Percentiles rank a stretch among this genome's conserved stretches.
These are phyloP conservation scores for Heliosperma pusillum DNA, from an alignment of 148 eudicot genomes.

Conservation along the genomic window DNA sequence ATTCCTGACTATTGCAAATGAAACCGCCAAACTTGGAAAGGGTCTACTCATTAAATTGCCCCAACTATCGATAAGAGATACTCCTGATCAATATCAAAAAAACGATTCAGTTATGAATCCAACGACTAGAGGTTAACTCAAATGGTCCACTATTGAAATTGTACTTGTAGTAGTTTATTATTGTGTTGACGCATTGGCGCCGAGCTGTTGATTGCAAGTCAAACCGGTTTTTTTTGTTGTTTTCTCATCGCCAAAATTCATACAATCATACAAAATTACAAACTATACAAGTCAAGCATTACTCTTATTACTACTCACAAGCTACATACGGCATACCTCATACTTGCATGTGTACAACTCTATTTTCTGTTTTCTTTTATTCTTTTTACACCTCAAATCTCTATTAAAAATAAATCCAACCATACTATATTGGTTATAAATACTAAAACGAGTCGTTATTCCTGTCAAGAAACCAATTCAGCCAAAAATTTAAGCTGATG, in stretches of 20 bases:
- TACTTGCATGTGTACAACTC: background rate
- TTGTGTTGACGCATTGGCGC: slow-evolving; percentile 14
- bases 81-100: too few relatives aligned
- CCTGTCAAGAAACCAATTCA: too few relatives aligned
- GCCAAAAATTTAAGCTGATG: too few relatives aligned
- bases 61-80: too few relatives aligned
- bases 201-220: slow-evolving; percentile 11
- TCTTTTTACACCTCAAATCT: background rate
- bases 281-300: too few relatives aligned
- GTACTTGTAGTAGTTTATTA: background rate
- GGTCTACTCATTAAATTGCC: too few relatives aligned
- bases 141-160: slow-evolving; percentile 14
- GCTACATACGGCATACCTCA: too few relatives aligned
- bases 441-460: too few relatives aligned
- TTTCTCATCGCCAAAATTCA: background rate
- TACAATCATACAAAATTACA: background rate
- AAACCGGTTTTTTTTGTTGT: background rate
- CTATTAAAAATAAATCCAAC: background rate
- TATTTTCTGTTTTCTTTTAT: background rate
- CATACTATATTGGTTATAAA: background rate
- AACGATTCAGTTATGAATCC: background rate
- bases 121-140: background rate
- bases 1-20: too few relatives aligned
- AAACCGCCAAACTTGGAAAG: too few relatives aligned
- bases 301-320: too few relatives aligned